Percentiles rank a stretch among this genome's conserved stretches.
Conservation (phyloP, 495 filamentous ascomycete genomes). For the Penicillium riverlandense region DNA sequence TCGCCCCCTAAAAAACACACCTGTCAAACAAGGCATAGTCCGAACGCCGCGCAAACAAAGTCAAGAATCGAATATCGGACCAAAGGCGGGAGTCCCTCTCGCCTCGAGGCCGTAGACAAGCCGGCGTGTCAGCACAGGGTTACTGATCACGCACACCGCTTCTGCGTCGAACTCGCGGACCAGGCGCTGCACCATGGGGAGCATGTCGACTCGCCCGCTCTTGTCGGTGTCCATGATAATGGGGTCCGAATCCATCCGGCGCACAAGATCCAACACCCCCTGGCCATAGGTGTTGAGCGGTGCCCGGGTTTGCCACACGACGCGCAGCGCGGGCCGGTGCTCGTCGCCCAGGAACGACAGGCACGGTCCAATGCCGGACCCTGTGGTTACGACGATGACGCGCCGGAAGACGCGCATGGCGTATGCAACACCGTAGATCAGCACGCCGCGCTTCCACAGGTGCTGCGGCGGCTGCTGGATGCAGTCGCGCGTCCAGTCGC, state of each 20-base stretch:
- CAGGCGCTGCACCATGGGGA: slow-evolving; percentile 50
- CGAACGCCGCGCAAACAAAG: neutral
- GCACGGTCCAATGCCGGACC: slow-evolving; percentile 69
- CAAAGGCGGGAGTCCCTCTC: slow-evolving; percentile 63
- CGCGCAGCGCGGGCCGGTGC: slow-evolving; percentile 42
- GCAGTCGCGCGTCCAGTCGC: slow-evolving; percentile 70
- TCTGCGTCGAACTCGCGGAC: slow-evolving; percentile 55
- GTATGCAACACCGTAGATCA: slow-evolving; percentile 65
- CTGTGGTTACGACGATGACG: slow-evolving; percentile 72
- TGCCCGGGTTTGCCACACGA: slow-evolving; percentile 52
- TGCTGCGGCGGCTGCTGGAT: slow-evolving; percentile 53
- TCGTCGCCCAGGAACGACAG: slow-evolving; percentile 43
- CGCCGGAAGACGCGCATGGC: slow-evolving; percentile 61
- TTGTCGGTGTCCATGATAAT: slow-evolving; percentile 48
- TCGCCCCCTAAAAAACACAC: too few relatives aligned
- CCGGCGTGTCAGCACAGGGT: slow-evolving; percentile 62
- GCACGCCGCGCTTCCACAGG: slow-evolving; percentile 39
- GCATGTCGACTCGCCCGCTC: slow-evolving; percentile 45
- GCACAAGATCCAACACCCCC: slow-evolving; percentile 43
- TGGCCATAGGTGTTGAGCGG: slow-evolving; percentile 49
- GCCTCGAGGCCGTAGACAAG: slow-evolving; percentile 69
- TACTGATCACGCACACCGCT: slow-evolving; percentile 71
- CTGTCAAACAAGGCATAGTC: too few relatives aligned
- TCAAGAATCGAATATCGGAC: slow-evolving; percentile 77
- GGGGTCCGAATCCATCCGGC: slow-evolving; percentile 43